A percentile compares a stretch with the other conserved stretches of the same genome.
Conservation (phyloP, 129 eudicot genomes). For the Flaveria robusta region DNA sequence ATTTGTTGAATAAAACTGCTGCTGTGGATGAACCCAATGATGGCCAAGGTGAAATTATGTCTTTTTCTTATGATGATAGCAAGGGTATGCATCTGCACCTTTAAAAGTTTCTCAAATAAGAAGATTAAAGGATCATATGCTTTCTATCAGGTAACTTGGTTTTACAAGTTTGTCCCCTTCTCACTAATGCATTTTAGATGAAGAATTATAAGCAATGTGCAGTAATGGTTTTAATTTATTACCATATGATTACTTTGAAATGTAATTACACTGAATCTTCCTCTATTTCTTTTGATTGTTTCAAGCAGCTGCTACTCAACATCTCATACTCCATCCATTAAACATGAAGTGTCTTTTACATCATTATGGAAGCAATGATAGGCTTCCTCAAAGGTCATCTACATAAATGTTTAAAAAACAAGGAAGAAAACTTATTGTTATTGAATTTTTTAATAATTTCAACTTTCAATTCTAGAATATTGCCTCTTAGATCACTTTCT, state of each 20-base stretch:
- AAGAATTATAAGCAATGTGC: not conserved
- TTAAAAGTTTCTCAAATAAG: conserved; percentile 35
- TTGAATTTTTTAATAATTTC: too few species aligned
- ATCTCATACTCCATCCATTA: conserved; percentile 80
- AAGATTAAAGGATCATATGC: conserved; percentile 61
- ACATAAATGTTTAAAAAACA: not conserved
- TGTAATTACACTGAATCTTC: conserved; percentile 5
- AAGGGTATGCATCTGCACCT: conserved; percentile 37
- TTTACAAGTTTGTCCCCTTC: not conserved
- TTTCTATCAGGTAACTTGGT: conserved; percentile 74
- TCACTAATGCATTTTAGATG: not conserved
- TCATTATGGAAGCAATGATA: conserved; percentile 76
- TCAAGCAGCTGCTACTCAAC: conserved; percentile 92
- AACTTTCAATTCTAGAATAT: conserved; percentile 35
- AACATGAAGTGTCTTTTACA: conserved; percentile 91
- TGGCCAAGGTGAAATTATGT: conserved; percentile 42
- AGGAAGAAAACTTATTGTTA: too few species aligned
- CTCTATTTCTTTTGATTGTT: conserved; percentile 26
- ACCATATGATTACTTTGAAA: not conserved
- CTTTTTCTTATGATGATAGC: conserved; percentile 55
- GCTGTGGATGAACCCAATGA: conserved; percentile 45
- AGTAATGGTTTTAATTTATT: not conserved
- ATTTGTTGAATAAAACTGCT: conserved; percentile 37
- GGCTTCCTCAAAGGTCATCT: conserved; percentile 82
- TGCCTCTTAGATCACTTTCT: conserved; percentile 71